Evolutionary conservation across 768 basidiomycete species (phyloP).

Genomic region (Suillus placidus): DNA sequence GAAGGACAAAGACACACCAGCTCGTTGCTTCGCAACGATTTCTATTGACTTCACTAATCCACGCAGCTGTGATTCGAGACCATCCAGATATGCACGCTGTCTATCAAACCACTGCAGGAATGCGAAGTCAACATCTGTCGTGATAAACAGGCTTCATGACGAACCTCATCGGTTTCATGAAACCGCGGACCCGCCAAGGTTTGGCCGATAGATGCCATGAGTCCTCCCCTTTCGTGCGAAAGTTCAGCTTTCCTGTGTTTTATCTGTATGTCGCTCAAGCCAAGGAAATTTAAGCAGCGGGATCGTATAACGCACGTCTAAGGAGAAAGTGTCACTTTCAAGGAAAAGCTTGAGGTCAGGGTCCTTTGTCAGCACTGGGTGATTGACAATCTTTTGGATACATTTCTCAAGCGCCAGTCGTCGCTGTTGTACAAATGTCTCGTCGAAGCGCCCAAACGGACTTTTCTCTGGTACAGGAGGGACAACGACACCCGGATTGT

Average conservation of each 20-base stretch:
- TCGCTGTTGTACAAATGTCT: constrained; percentile 87
- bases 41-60: constrained; percentile 88
- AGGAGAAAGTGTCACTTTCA: constrained; percentile 88
- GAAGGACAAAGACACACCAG: constrained; percentile 47
- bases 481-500: constrained; percentile 97
- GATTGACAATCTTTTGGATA: constrained; percentile 89
- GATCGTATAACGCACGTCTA: constrained; percentile 66
- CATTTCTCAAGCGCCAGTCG: constrained; percentile 85
- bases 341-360: constrained; percentile 87
- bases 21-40: constrained; percentile 77
- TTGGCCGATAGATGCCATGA: constrained; percentile 84
- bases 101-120: constrained; percentile 86
- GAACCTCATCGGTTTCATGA: constrained; percentile 85
- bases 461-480: constrained; percentile 98
- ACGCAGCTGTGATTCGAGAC: constrained; percentile 86
- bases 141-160: constrained; percentile 12
- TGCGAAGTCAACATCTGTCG: background rate
- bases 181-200: constrained; percentile 79
- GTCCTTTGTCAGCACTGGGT: constrained; percentile 89
- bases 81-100: constrained; percentile 83
- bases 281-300: background rate
- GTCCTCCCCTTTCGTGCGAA: constrained; percentile 75
- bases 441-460: constrained; percentile 89
- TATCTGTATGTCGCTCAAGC: constrained; percentile 52
- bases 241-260: constrained; percentile 84